Base-by-base conservation (phyloP, 208 protist species). In the Crithidia brevicula region DNA sequence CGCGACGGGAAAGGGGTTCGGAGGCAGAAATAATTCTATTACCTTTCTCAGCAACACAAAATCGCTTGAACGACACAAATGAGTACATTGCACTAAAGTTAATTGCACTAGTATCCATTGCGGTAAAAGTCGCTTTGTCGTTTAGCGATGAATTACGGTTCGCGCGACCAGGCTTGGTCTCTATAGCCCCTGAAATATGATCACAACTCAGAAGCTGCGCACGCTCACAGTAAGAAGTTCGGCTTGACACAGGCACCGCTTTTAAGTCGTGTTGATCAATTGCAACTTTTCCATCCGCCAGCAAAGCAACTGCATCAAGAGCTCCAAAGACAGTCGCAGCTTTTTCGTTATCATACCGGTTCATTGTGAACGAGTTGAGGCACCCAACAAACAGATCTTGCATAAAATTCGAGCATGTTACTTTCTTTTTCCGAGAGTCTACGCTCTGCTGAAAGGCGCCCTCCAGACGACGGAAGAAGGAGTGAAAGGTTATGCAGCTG, bases 401-500 rank as follows among this genome's bases (percentile, higher is more conserved):
- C 42, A 43, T 64, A 3, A 74, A 6, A 4, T 36, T 7, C 0
- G 69, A 50, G 0, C 58, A 69, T 20, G 20, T 10, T 15, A 43
- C 20, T 15, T 42, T 61, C 45, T 49, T 49, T 1, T 15, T 54
- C 3, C 46, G 20, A 23, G 51, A 49, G 23, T 36, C 18, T 8
- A 62, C 28, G 3, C 11, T 4, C 0, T 38, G 13, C 27, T 25
- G 18, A 50, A 75, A 75, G 5, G 58, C 6, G 2, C 4, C 40
- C 25, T 62, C 43, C 15, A 69, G 23, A 27, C 56, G 1, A 27
- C 61, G 28, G 47, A 65, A 67, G 58, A 59, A 75, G 1, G 53
- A 31, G n/a, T 69, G 45, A 50, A 63, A 75, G 5, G 59, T 40
- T n/a, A 68, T n/a, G 36, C 69, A 75, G 36, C 61, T 52, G 22